Percentiles rank a stretch among this genome's conserved stretches.
Conservation (phyloP, 225 moss, liverwort and hornwort species). For the Physcomitrellopsis africana region DNA sequence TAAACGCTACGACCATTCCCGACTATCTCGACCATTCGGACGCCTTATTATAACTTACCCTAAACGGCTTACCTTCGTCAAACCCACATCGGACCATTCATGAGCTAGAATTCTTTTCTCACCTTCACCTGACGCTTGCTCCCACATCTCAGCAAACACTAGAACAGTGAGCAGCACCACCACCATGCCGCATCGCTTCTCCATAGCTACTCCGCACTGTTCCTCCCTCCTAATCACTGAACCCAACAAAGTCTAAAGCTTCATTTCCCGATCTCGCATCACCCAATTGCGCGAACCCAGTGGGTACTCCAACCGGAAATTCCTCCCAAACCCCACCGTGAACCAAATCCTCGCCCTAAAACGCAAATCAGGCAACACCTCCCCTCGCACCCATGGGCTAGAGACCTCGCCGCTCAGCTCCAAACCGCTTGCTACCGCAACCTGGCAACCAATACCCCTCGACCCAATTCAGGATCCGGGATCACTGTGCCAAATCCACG, state of each 20-base stretch:
- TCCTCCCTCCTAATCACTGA: slow-evolving; percentile 7
- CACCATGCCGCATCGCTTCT: slow-evolving; percentile 23
- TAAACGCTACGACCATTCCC: no score
- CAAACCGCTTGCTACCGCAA: not conserved
- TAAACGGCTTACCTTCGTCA: not conserved
- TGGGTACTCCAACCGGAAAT: not conserved
- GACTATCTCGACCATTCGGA: no score
- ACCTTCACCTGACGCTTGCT: slow-evolving; percentile 42
- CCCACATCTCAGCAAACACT: slow-evolving; percentile 26
- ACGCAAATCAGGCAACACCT: no score
- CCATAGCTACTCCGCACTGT: slow-evolving; percentile 15
- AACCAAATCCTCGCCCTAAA: not conserved
- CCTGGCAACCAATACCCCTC: no score
- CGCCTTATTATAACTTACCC: not conserved
- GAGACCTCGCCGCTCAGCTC: not conserved
- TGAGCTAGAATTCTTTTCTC: not conserved
- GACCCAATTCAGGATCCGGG: no score
- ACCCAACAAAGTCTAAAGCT: not conserved
- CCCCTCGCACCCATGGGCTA: not conserved
- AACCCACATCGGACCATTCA: not conserved
- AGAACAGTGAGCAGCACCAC: slow-evolving; percentile 21
- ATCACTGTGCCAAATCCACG: no score
- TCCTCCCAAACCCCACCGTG: not conserved
- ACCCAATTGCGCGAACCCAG: not conserved
- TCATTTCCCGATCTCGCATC: not conserved